Conservation (phyloP, 2,329 filamentous ascomycete species). For the Arthrobotrys pseudoclavata region DNA sequence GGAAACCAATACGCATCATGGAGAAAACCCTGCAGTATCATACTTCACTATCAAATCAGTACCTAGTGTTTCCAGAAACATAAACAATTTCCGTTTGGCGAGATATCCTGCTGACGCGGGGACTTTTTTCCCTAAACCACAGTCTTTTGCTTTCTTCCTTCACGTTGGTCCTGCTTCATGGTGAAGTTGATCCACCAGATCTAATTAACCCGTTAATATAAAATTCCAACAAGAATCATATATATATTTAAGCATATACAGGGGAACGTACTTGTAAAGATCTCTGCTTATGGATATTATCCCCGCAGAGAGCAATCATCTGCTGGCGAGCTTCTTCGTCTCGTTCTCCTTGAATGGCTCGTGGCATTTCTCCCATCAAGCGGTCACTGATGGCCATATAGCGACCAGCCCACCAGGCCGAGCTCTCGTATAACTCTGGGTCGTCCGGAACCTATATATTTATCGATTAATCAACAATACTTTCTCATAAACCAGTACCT, state of each 20-base stretch:
- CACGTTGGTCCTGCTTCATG: conserved; percentile 42
- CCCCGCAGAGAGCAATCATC: conserved; percentile 32
- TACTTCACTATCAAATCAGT: not conserved
- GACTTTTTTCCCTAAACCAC: conserved; percentile 55
- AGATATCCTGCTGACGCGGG: conserved; percentile 22
- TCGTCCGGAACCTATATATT: conserved; percentile 39
- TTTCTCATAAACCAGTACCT: too few relatives aligned
- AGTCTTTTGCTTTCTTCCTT: conserved; percentile 31
- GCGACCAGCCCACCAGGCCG: conserved; percentile 48
- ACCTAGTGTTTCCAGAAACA: conserved; percentile 24
- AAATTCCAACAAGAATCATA: not conserved
- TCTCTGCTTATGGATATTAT: conserved; percentile 32
- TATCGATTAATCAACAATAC: not conserved
- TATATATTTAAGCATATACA: too few relatives aligned
- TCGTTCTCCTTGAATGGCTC: conserved; percentile 19
- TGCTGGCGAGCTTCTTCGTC: conserved; percentile 17
- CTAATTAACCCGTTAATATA: not conserved
- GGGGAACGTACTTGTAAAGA: conserved; percentile 38
- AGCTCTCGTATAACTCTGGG: conserved; percentile 42
- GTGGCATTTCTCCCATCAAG: conserved; percentile 44
- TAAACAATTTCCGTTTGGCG: conserved; percentile 20
- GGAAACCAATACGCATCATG: not conserved
- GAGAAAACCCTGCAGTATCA: not conserved
- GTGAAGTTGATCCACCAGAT: conserved; percentile 52
- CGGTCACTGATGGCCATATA: conserved; percentile 52